phyloP scores from a whole-genome alignment of 306 rosid species.

The Albizia julibrissin region DNA sequence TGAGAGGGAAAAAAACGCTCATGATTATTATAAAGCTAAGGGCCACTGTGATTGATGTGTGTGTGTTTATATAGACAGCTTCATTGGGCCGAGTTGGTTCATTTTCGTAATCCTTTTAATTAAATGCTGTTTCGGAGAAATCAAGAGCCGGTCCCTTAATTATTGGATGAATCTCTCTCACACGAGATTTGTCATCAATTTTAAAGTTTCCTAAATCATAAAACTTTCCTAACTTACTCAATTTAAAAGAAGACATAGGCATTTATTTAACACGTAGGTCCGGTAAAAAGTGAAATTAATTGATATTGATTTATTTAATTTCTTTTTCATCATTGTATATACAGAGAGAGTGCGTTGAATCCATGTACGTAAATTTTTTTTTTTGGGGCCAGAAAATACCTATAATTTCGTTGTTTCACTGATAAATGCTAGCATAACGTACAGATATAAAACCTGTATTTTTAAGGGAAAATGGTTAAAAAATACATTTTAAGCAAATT shows the following conservation, averaged over 20 bases:
- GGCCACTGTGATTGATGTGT: no score
- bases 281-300: neutral
- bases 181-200: neutral
- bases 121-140: neutral
- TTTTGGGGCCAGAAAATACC: neutral
- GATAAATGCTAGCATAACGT: neutral
- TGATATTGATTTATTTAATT: no score
- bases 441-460: neutral
- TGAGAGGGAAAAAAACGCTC: neutral
- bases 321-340: neutral
- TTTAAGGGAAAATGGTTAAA: no score
- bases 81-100: neutral
- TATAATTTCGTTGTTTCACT: no score
- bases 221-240: neutral
- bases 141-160: neutral
- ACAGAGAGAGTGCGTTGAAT: no score
- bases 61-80: no score
- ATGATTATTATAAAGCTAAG: neutral
- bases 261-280: neutral
- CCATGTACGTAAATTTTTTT: no score
- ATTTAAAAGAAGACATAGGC: neutral
- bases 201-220: neutral
- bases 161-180: neutral
- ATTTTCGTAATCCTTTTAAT: neutral
- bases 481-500: no score